A percentile compares a stretch with the other conserved stretches of the same genome.
phyloP scores from a whole-genome alignment of 2,329 filamentous ascomycete genomes.

The Stagonosporopsis chrysanthemi region DNA sequence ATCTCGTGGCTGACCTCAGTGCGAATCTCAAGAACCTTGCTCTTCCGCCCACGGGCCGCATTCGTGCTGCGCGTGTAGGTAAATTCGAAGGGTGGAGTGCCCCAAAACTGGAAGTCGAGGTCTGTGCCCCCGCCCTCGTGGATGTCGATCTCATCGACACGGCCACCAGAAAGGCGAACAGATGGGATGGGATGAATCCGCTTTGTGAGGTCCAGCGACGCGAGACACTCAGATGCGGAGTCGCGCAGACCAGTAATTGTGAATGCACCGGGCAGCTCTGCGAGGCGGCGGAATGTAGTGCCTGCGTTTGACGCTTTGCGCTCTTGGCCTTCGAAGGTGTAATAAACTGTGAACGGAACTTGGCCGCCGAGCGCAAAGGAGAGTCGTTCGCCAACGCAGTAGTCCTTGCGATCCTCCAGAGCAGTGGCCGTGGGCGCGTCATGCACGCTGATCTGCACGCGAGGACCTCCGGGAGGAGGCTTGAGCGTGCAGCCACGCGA shows the following conservation, averaged over 20 bases:
- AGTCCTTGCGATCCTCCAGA: conserved; percentile 83
- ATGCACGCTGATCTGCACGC: conserved; percentile 89
- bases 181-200: conserved; percentile 90
- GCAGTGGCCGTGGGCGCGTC: conserved; percentile 91
- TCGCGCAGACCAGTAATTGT: conserved; percentile 87
- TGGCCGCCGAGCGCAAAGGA: conserved; percentile 90
- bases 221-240: conserved; percentile 85
- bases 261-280: conserved; percentile 89
- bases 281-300: conserved; percentile 90
- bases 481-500: conserved; percentile 84
- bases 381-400: conserved; percentile 94
- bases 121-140: conserved; percentile 96
- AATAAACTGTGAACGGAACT: conserved; percentile 90
- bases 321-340: conserved; percentile 80
- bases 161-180: conserved; percentile 86
- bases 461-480: conserved; percentile 69
- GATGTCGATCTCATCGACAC: conserved; percentile 83
- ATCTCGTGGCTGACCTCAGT: conserved; percentile 86
- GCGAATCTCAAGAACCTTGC: conserved; percentile 80
- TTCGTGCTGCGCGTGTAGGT: conserved; percentile 94
- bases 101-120: conserved; percentile 93
- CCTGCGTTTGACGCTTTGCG: conserved; percentile 80
- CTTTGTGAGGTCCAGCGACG: conserved; percentile 78
- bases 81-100: conserved; percentile 95
- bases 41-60: conserved; percentile 69